phyloP scores from a whole-genome alignment of 2,329 filamentous ascomycete species.

The Fonsecaea pedrosoi region DNA sequence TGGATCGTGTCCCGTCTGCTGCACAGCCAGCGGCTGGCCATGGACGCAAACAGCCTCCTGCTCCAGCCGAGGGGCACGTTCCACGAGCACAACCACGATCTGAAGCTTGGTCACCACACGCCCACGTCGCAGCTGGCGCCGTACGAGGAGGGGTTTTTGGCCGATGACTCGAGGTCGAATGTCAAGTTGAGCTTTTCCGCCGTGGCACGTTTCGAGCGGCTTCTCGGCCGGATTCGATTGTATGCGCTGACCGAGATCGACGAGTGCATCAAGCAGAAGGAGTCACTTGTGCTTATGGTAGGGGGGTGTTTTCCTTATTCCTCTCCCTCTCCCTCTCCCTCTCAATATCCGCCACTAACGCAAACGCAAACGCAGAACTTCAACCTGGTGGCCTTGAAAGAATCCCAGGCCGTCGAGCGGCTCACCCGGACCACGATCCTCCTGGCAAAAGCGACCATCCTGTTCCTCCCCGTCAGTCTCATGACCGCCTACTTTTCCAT shows the following conservation, averaged over 20 bases:
- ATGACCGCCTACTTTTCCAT: constrained; percentile 78
- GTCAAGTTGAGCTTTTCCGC: constrained; percentile 56
- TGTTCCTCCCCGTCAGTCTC: constrained; percentile 76
- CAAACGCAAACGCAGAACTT: constrained; percentile 65
- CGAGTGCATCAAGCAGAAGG: constrained; percentile 71
- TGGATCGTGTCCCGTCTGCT: constrained; percentile 68
- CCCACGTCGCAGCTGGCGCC: constrained; percentile 16
- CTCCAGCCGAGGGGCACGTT: constrained; percentile 4
- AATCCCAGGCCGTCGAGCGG: constrained; percentile 73
- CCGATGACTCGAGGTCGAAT: constrained; percentile 33
- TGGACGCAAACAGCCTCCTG: constrained; percentile 15
- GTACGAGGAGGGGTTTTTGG: constrained; percentile 15
- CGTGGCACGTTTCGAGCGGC: constrained; percentile 64
- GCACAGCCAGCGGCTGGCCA: constrained; percentile 52
- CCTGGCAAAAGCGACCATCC: constrained; percentile 74
- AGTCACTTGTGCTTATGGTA: constrained; percentile 71
- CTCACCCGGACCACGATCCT: constrained; percentile 75
- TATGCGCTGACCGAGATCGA: constrained; percentile 70
- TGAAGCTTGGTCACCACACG: background rate
- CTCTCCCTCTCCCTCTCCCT: background rate
- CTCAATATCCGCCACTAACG: background rate
- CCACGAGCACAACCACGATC: background rate
- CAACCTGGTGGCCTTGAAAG: constrained; percentile 77
- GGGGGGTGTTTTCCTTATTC: constrained; percentile 42
- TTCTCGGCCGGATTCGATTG: constrained; percentile 66